Conservation (phyloP, 805 yeast species). For the Sugiyamaella marilandica region DNA sequence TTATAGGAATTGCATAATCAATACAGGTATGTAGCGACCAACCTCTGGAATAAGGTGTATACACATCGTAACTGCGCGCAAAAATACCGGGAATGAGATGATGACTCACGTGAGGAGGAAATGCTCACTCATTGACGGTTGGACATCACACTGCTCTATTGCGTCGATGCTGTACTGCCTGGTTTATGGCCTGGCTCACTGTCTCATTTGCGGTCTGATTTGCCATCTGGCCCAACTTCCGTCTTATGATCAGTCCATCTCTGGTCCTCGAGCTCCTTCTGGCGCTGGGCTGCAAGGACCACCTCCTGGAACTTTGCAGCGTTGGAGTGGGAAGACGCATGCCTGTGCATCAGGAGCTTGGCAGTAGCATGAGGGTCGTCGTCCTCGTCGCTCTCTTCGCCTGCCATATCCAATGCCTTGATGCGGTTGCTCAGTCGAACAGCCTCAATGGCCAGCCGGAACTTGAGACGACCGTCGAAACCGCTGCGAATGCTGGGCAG, state of each 20-base stretch:
- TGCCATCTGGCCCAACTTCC: no score
- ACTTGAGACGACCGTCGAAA: constrained; percentile 77
- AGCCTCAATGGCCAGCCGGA: constrained; percentile 80
- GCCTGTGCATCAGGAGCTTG: background rate
- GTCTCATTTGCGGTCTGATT: background rate
- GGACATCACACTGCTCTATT: no score
- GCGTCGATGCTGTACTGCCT: no score
- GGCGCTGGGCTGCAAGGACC: constrained; percentile 61
- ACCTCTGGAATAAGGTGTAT: no score
- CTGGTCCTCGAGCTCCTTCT: constrained; percentile 40
- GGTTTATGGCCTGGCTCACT: background rate
- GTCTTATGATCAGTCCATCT: background rate
- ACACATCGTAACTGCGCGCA: no score
- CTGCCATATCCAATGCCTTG: constrained; percentile 56
- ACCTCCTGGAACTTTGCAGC: constrained; percentile 52
- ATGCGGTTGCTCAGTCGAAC: constrained; percentile 78
- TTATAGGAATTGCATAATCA: no score
- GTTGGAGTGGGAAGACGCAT: background rate
- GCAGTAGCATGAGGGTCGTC: constrained; percentile 33
- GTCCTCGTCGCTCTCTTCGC: constrained; percentile 47
- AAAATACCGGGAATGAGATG: no score
- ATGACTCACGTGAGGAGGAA: no score
- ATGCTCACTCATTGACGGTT: no score
- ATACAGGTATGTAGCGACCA: no score
- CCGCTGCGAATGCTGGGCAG: constrained; percentile 76